These are phyloP conservation scores for Laguncularia racemosa DNA, from an alignment of 345 rosid genomes.

Conservation along the genomic window DNA sequence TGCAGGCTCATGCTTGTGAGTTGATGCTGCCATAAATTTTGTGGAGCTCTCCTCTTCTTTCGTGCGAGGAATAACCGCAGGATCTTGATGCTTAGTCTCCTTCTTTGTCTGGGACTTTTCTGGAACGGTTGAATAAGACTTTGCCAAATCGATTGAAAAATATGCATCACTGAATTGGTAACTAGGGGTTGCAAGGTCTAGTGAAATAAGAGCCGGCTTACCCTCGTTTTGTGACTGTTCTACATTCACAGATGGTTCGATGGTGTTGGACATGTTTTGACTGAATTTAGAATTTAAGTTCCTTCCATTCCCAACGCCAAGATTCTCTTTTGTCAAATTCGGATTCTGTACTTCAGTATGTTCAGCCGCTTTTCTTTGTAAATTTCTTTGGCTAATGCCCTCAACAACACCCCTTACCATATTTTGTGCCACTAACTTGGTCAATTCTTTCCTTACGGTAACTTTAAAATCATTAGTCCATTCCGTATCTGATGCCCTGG, in stretches of 20 bases:
- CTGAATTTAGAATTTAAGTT: not conserved
- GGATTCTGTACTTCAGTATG: conserved; percentile 12
- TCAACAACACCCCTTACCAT: conserved; percentile 9
- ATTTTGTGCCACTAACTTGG: conserved; percentile 19
- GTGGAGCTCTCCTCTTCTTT: not conserved
- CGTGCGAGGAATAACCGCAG: not conserved
- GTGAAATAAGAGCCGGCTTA: conserved; percentile 16
- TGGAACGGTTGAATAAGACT: conserved; percentile 17
- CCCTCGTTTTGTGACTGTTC: conserved; percentile 8
- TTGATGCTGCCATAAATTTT: too few relatives aligned
- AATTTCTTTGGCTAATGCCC: conserved; percentile 1
- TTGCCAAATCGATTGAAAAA: conserved; percentile 38
- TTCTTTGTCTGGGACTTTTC: not conserved
- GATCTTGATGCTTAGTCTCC: not conserved
- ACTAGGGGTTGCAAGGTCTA: conserved; percentile 27
- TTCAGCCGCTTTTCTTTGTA: too few relatives aligned
- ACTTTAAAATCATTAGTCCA: not conserved
- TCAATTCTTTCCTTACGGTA: conserved; percentile 21
- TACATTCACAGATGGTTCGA: not conserved
- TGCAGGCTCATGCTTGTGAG: not conserved
- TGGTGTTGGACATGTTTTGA: not conserved
- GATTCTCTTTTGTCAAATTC: conserved; percentile 10
- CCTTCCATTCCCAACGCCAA: not conserved
- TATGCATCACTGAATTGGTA: conserved; percentile 36
- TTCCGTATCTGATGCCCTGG: too few relatives aligned